Evolutionary conservation across 1,284 basidiomycete species (phyloP), one percentile per base, ranked within the genome.

Genomic region (Rhodofomes roseus): DNA sequence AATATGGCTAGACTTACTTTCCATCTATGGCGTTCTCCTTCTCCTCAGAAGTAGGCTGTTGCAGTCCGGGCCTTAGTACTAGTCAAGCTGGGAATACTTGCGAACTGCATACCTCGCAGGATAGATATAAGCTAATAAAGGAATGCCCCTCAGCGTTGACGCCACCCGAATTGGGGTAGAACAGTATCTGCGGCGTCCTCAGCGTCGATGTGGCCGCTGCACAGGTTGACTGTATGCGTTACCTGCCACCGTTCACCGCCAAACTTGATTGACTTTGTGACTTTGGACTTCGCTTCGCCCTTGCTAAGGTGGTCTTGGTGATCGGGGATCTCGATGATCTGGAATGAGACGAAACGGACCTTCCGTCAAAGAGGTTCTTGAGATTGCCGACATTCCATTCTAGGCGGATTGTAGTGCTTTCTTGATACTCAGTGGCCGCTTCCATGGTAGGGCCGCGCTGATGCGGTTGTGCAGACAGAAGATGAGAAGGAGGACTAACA

Each of bases 121-220:
- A 89, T 31, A 94, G 78, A 70, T 92, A 93, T 55, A 94, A 69
- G 68, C 89, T 91, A 29, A 92, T 70, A 65, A 78, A 75, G 50
- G 79, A 67, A 57, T 76, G 60, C 5, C 70, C 72, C 2, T 76
- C 76, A 39, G 81, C 75, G 51, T 77, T 79, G 6, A 74, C 75
- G 27, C 79, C 81, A 0, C 90, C 91, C 46, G 89, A 87, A 71
- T 93, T 93, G 7, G 91, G 82, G 70, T 93, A 93, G 73, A 92
- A 92, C 51, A 94, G 71, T 48, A 92, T 85, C 83, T 92, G 67
- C 60, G 67, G 22, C 4, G 2, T 20, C 16, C 1, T 22, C 56
- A 29, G 59, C 54, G 39, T 46, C 22, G 46, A n/a, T 11, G 18
- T 31, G 4, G 31, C 9, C 25, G 27, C 16, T 27, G 7, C 41